phyloP scores from a whole-genome alignment of 2,329 filamentous ascomycete species.

The Sporothrix luriei region DNA sequence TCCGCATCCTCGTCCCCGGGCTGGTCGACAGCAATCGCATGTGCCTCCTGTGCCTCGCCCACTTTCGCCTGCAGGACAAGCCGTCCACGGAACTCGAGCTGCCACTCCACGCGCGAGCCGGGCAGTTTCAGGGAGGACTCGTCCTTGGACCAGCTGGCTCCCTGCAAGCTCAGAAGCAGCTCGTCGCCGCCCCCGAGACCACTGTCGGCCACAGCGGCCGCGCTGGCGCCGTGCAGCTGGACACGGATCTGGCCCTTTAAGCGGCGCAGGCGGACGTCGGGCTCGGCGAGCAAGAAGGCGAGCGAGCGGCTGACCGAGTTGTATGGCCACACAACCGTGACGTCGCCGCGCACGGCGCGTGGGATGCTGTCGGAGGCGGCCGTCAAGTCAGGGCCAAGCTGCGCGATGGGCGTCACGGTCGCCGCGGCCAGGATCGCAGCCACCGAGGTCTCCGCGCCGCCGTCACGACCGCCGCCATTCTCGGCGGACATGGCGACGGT shows the following conservation, averaged over 20 bases:
- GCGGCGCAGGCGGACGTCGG: constrained; percentile 77
- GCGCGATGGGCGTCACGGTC: constrained; percentile 52
- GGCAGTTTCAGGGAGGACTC: constrained; percentile 52
- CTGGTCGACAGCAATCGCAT: constrained; percentile 58
- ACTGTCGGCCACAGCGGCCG: constrained; percentile 66
- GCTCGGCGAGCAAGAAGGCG: constrained; percentile 80
- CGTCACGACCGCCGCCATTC: constrained; percentile 36
- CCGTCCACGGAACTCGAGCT: constrained; percentile 57
- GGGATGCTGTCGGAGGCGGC: constrained; percentile 41
- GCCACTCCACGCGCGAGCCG: constrained; percentile 59
- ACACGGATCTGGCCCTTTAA: constrained; percentile 79
- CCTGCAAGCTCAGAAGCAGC: constrained; percentile 68
- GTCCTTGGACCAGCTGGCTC: constrained; percentile 65
- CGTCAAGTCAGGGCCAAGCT: constrained; percentile 54
- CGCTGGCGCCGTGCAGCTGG: constrained; percentile 70
- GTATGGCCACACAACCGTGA: constrained; percentile 91
- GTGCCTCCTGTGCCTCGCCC: constrained; percentile 52
- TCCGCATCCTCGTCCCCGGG: constrained; percentile 38
- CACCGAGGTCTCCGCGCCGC: constrained; percentile 31
- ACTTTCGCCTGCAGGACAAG: constrained; percentile 54
- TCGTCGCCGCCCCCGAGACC: constrained; percentile 78
- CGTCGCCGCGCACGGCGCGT: constrained; percentile 65
- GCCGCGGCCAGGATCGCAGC: constrained; percentile 34
- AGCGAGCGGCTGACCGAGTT: constrained; percentile 74
- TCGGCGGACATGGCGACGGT: constrained; percentile 10